These are phyloP conservation scores for Trichosporon sp. DNA, from an alignment of 1,284 basidiomycete genomes.

Conservation along the genomic window DNA sequence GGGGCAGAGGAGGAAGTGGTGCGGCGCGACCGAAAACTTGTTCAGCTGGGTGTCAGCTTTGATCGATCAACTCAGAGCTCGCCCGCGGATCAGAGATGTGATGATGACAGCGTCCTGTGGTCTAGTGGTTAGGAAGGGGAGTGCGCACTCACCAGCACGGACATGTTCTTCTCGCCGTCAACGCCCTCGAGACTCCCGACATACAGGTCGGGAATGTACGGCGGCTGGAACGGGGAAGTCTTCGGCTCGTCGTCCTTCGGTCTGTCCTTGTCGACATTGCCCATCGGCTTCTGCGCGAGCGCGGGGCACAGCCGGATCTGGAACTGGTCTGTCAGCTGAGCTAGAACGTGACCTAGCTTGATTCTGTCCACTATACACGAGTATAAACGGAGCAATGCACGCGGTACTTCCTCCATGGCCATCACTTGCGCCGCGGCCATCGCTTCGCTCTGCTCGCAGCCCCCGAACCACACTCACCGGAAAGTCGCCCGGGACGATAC, in stretches of 20 bases:
- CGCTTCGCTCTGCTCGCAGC: too few species aligned
- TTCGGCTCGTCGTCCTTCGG: slow-evolving; percentile 24
- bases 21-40: slow-evolving; percentile 71
- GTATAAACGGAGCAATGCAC: too few species aligned
- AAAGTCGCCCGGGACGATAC: slow-evolving; percentile 57
- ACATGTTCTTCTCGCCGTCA: slow-evolving; percentile 67
- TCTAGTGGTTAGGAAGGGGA: too few species aligned
- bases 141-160: slow-evolving; percentile 66
- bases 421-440: background rate
- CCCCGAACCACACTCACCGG: slow-evolving; percentile 13
- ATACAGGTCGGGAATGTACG: slow-evolving; percentile 72
- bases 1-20: slow-evolving; percentile 70
- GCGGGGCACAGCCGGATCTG: slow-evolving; percentile 79
- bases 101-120: too few species aligned
- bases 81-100: too few species aligned
- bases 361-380: too few species aligned
- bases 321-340: slow-evolving; percentile 62
- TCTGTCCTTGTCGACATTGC: slow-evolving; percentile 31
- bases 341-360: too few species aligned
- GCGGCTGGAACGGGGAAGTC: slow-evolving; percentile 73
- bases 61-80: too few species aligned
- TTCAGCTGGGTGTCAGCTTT: slow-evolving; percentile 37
- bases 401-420: too few species aligned
- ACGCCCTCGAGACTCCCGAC: slow-evolving; percentile 71
- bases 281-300: slow-evolving; percentile 68